phyloP scores from a whole-genome alignment of 306 rosid genomes.

The Aeschynomene evenia region DNA sequence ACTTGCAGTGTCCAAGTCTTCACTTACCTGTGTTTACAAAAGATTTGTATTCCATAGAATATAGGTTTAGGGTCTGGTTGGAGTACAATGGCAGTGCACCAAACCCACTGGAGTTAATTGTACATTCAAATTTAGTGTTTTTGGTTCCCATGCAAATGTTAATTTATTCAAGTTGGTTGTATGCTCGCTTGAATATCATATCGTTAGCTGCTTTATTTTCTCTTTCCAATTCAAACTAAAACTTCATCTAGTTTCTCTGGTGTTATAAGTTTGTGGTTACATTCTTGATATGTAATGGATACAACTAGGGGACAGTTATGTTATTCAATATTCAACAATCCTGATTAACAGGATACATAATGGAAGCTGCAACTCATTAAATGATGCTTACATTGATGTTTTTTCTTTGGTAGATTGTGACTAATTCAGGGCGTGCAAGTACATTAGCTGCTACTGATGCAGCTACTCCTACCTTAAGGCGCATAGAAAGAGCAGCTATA shows the following conservation, averaged over 20 bases:
- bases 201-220: too few relatives aligned
- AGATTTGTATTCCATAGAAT: too few relatives aligned
- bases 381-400: constrained; percentile 13
- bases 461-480: constrained; percentile 97
- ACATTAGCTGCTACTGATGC: constrained; percentile 97
- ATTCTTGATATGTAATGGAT: too few relatives aligned
- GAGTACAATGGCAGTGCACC: neutral
- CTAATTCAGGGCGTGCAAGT: constrained; percentile 98
- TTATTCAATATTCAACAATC: too few relatives aligned
- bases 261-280: too few relatives aligned
- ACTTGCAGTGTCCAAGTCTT: neutral
- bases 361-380: neutral
- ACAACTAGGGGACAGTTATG: too few relatives aligned
- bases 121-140: neutral
- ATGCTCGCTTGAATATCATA: too few relatives aligned
- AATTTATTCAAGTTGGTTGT: too few relatives aligned
- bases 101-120: neutral
- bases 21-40: neutral
- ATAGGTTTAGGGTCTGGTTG: neutral
- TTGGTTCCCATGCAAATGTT: too few relatives aligned
- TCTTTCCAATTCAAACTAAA: too few relatives aligned
- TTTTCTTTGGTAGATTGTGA: constrained; percentile 69
- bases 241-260: too few relatives aligned
- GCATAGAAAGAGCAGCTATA: constrained; percentile 98
- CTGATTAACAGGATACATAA: neutral